Conservation (phyloP, 129 eudicot species). For the Scalesia atractyloides region DNA sequence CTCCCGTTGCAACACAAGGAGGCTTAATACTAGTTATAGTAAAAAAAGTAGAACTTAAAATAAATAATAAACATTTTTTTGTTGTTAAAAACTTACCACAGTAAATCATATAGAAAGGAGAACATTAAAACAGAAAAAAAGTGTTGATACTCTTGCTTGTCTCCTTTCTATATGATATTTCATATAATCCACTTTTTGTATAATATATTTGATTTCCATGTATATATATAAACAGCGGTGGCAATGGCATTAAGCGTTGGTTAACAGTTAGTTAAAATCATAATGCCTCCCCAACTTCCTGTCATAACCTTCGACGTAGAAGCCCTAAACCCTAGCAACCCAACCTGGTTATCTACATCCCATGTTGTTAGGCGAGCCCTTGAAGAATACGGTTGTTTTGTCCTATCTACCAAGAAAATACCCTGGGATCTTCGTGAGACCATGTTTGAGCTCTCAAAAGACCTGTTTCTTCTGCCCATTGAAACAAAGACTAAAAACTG, state of each 20-base stretch:
- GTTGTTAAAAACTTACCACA: no score
- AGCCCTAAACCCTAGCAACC: slow-evolving; percentile 31
- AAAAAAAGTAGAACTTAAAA: no score
- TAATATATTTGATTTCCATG: neutral
- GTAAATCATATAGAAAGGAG: no score
- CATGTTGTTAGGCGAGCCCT: slow-evolving; percentile 41
- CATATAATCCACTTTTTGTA: slow-evolving; percentile 1
- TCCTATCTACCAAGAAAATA: slow-evolving; percentile 33
- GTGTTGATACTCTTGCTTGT: neutral
- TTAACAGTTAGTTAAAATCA: neutral
- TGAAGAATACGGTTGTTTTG: slow-evolving; percentile 63
- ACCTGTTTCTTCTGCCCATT: slow-evolving; percentile 44
- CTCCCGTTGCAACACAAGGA: no score
- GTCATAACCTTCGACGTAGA: slow-evolving; percentile 35
- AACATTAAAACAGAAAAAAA: neutral
- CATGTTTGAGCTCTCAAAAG: slow-evolving; percentile 40
- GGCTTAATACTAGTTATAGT: no score
- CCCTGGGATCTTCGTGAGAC: slow-evolving; percentile 29
- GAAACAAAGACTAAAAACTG: slow-evolving; percentile 49
- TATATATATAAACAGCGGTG: neutral
- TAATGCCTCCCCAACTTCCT: slow-evolving; percentile 45
- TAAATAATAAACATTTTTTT: no score
- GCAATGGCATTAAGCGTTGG: neutral
- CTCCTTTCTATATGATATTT: neutral
- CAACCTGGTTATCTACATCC: slow-evolving; percentile 36